Conservation (phyloP, 176 grass and related monocot genomes). For the Puya raimondii region DNA sequence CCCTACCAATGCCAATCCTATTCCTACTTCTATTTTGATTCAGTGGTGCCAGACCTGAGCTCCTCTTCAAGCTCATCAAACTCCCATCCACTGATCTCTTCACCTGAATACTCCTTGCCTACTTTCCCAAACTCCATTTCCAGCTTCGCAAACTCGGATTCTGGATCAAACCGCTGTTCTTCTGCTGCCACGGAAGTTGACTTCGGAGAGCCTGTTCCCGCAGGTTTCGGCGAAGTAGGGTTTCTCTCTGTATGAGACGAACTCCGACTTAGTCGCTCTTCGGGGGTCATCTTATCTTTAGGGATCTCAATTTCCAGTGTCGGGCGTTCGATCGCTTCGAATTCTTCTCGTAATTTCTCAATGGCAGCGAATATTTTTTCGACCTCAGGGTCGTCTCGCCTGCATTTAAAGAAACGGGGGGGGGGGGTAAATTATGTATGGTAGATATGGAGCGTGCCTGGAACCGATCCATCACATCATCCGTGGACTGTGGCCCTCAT, state of each 20-base stretch:
- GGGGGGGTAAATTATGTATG: slow-evolving; percentile 4
- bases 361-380: slow-evolving; percentile 40
- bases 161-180: slow-evolving; percentile 27
- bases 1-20: no score
- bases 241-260: slow-evolving; percentile 23
- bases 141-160: slow-evolving; percentile 52
- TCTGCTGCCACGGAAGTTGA: slow-evolving; percentile 31
- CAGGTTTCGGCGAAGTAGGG: slow-evolving; percentile 19
- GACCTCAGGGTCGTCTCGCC: slow-evolving; percentile 59
- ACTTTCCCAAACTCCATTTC: slow-evolving; percentile 42
- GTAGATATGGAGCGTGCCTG: not conserved
- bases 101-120: slow-evolving; percentile 44
- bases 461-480: no score
- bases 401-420: slow-evolving; percentile 15
- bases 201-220: slow-evolving; percentile 24
- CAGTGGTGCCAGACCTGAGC: slow-evolving; percentile 1
- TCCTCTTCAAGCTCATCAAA: slow-evolving; percentile 82
- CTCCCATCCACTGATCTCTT: slow-evolving; percentile 77
- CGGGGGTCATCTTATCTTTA: slow-evolving; percentile 19
- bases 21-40: no score
- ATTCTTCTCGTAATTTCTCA: slow-evolving; percentile 50
- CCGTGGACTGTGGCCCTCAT: no score
- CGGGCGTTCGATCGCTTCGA: slow-evolving; percentile 66
- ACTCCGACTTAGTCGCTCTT: slow-evolving; percentile 28
- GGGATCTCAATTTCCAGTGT: slow-evolving; percentile 57